Percentiles rank a stretch among this genome's conserved stretches.
Evolutionary conservation across 106 monocot species (phyloP).

Genomic region (Platanthera zijinensis): DNA sequence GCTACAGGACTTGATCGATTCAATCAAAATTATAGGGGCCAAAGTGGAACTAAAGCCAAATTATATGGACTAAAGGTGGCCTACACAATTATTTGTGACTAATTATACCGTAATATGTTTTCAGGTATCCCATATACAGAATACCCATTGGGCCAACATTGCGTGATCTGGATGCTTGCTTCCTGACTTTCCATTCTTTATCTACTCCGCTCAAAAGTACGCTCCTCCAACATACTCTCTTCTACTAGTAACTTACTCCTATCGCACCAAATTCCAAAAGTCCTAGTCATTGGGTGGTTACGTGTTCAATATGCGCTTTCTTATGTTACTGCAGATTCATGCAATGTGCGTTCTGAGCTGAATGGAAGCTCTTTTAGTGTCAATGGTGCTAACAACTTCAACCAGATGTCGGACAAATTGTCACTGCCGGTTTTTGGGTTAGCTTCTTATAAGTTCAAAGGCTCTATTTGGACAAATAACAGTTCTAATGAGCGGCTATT

Average conservation of each 20-base stretch:
- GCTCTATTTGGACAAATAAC: conserved; percentile 64
- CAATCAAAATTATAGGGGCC: not conserved
- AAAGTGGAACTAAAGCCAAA: no score
- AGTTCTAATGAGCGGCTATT: conserved; percentile 32
- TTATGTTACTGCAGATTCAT: conserved; percentile 20
- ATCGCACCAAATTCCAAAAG: not conserved
- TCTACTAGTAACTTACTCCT: not conserved
- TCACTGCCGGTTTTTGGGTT: conserved; percentile 65
- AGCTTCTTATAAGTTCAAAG: conserved; percentile 83
- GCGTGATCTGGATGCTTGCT: conserved; percentile 84
- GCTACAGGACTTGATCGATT: not conserved
- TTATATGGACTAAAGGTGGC: no score
- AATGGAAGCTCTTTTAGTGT: conserved; percentile 8
- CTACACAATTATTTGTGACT: no score
- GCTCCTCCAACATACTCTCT: not conserved
- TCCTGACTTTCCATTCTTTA: conserved; percentile 71
- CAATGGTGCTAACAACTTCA: conserved; percentile 1
- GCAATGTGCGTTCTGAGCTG: conserved; percentile 17
- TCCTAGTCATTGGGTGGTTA: not conserved
- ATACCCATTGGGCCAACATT: conserved; percentile 91
- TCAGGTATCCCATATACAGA: conserved; percentile 90
- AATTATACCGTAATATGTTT: no score
- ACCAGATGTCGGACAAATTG: conserved; percentile 30
- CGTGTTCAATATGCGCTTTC: not conserved
- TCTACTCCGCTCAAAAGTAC: conserved; percentile 50